Percentiles rank a stretch among this genome's conserved stretches.
These are phyloP conservation scores for Hypholoma sublateritium DNA, from an alignment of 768 basidiomycete genomes.

Conservation along the genomic window DNA sequence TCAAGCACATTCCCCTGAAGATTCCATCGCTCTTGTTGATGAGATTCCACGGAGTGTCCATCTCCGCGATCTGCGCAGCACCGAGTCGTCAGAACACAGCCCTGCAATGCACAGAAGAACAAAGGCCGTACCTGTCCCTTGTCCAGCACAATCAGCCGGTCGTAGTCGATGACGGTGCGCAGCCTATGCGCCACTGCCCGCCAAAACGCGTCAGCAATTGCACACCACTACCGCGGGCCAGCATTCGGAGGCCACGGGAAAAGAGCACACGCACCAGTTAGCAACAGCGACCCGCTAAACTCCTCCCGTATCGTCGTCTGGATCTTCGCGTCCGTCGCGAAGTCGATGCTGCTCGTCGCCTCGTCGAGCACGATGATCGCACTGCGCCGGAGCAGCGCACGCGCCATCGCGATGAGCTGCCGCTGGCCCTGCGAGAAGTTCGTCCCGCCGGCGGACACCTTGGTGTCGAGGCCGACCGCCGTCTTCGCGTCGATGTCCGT, in stretches of 20 bases:
- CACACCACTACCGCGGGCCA: background rate
- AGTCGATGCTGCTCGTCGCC: slow-evolving; percentile 85
- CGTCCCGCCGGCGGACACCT: slow-evolving; percentile 81
- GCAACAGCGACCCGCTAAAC: slow-evolving; percentile 69
- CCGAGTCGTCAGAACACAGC: background rate
- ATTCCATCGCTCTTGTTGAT: slow-evolving; percentile 62
- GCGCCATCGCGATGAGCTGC: slow-evolving; percentile 85
- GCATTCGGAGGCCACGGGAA: background rate
- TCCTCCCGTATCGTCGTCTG: slow-evolving; percentile 86
- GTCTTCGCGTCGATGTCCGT: slow-evolving; percentile 61
- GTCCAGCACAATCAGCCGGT: slow-evolving; percentile 79
- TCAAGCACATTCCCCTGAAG: slow-evolving; percentile 69
- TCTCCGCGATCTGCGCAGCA: slow-evolving; percentile 47
- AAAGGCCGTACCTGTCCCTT: slow-evolving; percentile 45
- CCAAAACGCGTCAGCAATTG: slow-evolving; percentile 2
- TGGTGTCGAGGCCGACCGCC: slow-evolving; percentile 66
- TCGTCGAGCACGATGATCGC: slow-evolving; percentile 79
- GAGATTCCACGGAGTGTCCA: slow-evolving; percentile 71
- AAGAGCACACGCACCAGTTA: slow-evolving; percentile 55
- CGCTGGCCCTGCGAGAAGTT: slow-evolving; percentile 95
- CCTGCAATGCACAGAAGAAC: background rate
- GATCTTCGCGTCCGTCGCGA: slow-evolving; percentile 88
- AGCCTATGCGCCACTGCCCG: slow-evolving; percentile 67
- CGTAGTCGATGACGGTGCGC: slow-evolving; percentile 79
- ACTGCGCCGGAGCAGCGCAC: slow-evolving; percentile 71